Percentiles rank a stretch among this genome's conserved stretches.
Evolutionary conservation across 441 rosid species (phyloP).

Genomic region (Raphanus hybrid): DNA sequence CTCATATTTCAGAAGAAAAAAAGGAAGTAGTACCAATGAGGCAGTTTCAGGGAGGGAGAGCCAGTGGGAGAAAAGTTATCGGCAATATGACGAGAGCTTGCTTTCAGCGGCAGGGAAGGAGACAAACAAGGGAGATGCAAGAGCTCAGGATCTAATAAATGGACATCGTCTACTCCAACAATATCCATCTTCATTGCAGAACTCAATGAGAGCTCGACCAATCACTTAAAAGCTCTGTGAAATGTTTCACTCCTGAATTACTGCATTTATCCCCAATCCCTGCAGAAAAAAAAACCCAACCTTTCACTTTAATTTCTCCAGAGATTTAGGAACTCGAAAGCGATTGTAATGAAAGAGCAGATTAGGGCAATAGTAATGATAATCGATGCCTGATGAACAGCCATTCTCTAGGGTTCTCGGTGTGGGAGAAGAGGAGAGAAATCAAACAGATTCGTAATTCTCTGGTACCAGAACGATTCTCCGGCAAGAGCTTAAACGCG

Average conservation of each 20-base stretch:
- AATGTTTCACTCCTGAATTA: conserved; percentile 55
- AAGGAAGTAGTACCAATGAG: conserved; percentile 53
- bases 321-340: conserved; percentile 18
- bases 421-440: background rate
- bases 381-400: background rate
- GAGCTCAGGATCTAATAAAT: conserved; percentile 62
- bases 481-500: background rate
- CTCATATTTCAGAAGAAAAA: background rate
- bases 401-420: conserved; percentile 4
- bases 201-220: conserved; percentile 77
- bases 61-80: conserved; percentile 81
- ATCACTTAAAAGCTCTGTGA: conserved; percentile 64
- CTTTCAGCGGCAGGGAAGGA: conserved; percentile 41
- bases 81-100: conserved; percentile 46
- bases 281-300: conserved; percentile 30
- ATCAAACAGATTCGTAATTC: background rate
- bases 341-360: conserved; percentile 38
- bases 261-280: conserved; percentile 80
- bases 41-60: conserved; percentile 77
- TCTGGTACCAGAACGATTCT: background rate
- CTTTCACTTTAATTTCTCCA: conserved; percentile 13
- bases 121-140: conserved; percentile 77
- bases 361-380: conserved; percentile 25
- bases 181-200: conserved; percentile 53
- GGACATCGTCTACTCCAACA: conserved; percentile 35